phyloP scores from a whole-genome alignment of 225 moss, liverwort and hornwort genomes.

The Thuidium tamariscinum region DNA sequence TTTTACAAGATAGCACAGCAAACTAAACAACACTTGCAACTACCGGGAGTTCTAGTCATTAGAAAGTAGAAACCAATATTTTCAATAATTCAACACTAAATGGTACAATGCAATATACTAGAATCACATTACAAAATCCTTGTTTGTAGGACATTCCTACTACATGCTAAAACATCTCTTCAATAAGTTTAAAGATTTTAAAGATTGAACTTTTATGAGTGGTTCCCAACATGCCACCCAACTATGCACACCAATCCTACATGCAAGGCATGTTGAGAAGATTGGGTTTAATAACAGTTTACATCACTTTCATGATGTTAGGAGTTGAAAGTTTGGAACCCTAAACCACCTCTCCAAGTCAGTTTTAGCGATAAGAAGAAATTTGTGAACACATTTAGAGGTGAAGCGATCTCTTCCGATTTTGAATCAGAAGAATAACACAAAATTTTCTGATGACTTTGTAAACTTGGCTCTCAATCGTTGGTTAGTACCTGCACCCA shows the following conservation, averaged over 20 bases:
- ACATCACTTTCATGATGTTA: too few species aligned
- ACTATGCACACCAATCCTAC: not conserved
- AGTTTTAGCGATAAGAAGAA: not conserved
- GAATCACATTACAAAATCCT: not conserved
- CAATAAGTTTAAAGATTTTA: not conserved
- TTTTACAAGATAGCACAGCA: rapidly evolving
- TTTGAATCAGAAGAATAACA: not conserved
- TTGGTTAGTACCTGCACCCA: not conserved
- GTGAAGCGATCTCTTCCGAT: not conserved
- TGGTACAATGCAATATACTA: not conserved
- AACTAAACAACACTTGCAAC: not conserved
- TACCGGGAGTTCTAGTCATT: rapidly evolving
- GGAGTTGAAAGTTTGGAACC: not conserved
- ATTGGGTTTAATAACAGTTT: too few species aligned
- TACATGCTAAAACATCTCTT: not conserved
- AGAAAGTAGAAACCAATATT: not conserved
- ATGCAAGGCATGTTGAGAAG: not conserved
- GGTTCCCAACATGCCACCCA: too few species aligned
- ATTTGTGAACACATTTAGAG: not conserved
- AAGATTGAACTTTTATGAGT: too few species aligned
- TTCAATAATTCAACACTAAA: not conserved
- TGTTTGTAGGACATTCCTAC: not conserved
- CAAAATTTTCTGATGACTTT: not conserved
- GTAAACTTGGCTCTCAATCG: not conserved
- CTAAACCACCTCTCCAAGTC: not conserved